Conservation (phyloP, 2,329 filamentous ascomycete species). For the Pseudogymnoascus sp. region DNA sequence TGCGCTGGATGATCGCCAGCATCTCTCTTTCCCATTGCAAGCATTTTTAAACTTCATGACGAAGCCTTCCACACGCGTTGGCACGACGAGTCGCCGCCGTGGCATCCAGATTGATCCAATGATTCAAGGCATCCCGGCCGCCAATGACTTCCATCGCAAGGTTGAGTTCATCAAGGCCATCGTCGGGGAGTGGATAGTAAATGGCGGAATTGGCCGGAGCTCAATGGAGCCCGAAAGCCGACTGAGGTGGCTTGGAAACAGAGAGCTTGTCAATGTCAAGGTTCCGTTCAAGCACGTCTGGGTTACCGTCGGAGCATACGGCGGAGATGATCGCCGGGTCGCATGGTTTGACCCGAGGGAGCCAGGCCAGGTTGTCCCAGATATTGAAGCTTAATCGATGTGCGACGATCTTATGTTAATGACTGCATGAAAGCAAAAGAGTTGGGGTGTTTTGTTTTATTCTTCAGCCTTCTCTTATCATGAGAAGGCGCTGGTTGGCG, state of each 20-base stretch:
- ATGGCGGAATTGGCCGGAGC: slow-evolving; percentile 63
- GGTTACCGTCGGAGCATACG: slow-evolving; percentile 58
- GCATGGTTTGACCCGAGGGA: slow-evolving; percentile 29
- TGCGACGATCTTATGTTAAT: slow-evolving; percentile 15
- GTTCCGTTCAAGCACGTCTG: slow-evolving; percentile 57
- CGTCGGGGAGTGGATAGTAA: slow-evolving; percentile 62
- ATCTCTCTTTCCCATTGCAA: slow-evolving; percentile 64
- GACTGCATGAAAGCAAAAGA: slow-evolving; percentile 3
- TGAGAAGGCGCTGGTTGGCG: background rate
- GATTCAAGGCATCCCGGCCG: slow-evolving; percentile 56
- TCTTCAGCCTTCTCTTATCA: slow-evolving; percentile 5
- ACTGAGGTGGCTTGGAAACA: slow-evolving; percentile 50
- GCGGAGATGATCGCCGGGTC: slow-evolving; percentile 42
- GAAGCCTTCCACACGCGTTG: slow-evolving; percentile 42
- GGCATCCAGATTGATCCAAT: slow-evolving; percentile 47
- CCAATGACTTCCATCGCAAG: slow-evolving; percentile 68
- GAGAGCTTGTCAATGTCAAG: slow-evolving; percentile 46
- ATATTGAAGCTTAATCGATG: slow-evolving; percentile 22
- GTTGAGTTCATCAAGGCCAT: slow-evolving; percentile 63
- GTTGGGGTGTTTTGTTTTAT: slow-evolving; percentile 8
- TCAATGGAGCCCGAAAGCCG: slow-evolving; percentile 45
- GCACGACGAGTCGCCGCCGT: slow-evolving; percentile 25
- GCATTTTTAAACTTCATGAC: slow-evolving; percentile 61
- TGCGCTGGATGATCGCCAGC: slow-evolving; percentile 62
- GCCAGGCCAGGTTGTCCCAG: slow-evolving; percentile 24